phyloP scores from a whole-genome alignment of 1,284 basidiomycete genomes.

The Boletus sp. region DNA sequence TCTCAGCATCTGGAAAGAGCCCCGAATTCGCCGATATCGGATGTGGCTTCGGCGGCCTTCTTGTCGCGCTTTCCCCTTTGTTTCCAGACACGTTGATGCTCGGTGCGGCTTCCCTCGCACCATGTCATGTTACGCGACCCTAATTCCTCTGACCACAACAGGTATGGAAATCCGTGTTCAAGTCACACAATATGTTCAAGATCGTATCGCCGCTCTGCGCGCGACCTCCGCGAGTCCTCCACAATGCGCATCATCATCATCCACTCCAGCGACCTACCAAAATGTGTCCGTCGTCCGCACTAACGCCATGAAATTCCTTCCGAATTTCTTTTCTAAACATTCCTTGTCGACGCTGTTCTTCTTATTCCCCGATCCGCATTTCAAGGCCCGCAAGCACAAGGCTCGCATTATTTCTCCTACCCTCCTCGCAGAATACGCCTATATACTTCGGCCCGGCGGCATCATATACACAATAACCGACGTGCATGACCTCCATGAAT shows the following conservation, averaged over 20 bases:
- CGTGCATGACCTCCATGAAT: conserved; percentile 90
- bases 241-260: conserved; percentile 23
- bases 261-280: conserved; percentile 57
- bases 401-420: conserved; percentile 97
- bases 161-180: conserved; percentile 98
- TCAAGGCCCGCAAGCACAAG: conserved; percentile 98
- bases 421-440: conserved; percentile 93
- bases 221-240: conserved; percentile 43
- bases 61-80: conserved; percentile 87
- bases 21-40: conserved; percentile 98
- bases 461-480: conserved; percentile 99
- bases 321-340: conserved; percentile 93
- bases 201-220: conserved; percentile 89
- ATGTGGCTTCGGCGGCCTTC: conserved; percentile 95
- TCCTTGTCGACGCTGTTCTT: conserved; percentile 96
- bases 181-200: conserved; percentile 95
- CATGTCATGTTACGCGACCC: neutral
- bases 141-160: conserved; percentile 32
- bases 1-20: conserved; percentile 52
- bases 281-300: conserved; percentile 95
- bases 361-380: conserved; percentile 98
- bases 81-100: conserved; percentile 95
- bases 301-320: conserved; percentile 99
- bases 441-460: conserved; percentile 86
- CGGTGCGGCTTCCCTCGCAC: conserved; percentile 53